Evolutionary conservation across 345 rosid species (phyloP).

Genomic region (Eucalyptus marginata): DNA sequence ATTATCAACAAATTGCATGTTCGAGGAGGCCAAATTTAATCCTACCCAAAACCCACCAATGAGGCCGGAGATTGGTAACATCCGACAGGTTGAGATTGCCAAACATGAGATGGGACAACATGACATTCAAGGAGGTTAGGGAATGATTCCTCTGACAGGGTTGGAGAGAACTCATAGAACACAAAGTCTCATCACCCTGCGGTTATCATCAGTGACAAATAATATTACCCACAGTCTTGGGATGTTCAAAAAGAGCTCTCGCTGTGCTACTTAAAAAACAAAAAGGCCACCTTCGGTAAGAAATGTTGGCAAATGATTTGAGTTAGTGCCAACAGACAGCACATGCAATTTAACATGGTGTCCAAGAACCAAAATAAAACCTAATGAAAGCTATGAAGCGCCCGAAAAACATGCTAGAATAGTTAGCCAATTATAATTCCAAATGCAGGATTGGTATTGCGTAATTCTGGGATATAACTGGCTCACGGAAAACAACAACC

Average conservation of each 20-base stretch:
- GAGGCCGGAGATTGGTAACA: not conserved
- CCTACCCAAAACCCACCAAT: not conserved
- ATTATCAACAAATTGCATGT: not conserved
- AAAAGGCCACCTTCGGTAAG: not conserved
- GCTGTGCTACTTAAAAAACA: not conserved
- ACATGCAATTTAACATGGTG: not conserved
- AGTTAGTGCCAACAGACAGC: not conserved
- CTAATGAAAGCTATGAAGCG: not conserved
- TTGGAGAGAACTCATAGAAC: not conserved
- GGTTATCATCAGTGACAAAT: not conserved
- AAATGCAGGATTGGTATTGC: not conserved
- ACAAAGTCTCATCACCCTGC: not conserved
- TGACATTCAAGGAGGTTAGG: not conserved
- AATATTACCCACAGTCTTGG: not conserved
- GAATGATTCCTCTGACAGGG: not conserved
- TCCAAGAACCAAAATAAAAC: not conserved
- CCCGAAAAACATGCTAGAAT: not conserved
- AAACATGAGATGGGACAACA: not conserved
- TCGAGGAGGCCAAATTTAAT: not conserved
- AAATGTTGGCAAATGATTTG: not conserved
- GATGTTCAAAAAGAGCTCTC: not conserved
- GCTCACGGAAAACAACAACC: not conserved
- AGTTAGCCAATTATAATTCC: not conserved
- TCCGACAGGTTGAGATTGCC: not conserved
- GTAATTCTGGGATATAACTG: not conserved